Percentiles rank a stretch among this genome's conserved stretches.
Evolutionary conservation across 208 protist species (phyloP).

Genomic region (Trypanosoma congolense): DNA sequence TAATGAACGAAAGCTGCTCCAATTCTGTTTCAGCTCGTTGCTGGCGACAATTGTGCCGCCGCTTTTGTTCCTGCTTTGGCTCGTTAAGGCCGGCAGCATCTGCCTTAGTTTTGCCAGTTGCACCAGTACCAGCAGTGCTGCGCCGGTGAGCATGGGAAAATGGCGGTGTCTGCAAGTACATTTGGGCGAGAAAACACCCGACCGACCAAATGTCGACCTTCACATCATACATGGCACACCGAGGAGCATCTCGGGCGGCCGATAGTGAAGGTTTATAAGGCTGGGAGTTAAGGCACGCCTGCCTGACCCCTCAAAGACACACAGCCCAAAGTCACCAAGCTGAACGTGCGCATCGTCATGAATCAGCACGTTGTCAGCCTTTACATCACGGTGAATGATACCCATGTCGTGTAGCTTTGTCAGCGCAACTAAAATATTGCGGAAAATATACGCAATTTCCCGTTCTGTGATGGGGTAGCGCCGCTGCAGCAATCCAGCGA

Average conservation of each 20-base stretch:
- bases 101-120: background rate
- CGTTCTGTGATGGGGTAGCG: conserved; percentile 51
- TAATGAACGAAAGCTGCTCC: conserved; percentile 68
- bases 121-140: conserved; percentile 11
- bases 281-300: conserved; percentile 69
- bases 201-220: conserved; percentile 93
- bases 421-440: conserved; percentile 48
- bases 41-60: background rate
- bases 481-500: conserved; percentile 60
- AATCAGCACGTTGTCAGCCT: conserved; percentile 85
- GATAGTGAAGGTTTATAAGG: conserved; percentile 94
- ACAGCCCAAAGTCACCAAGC: conserved; percentile 84
- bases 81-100: too few species aligned
- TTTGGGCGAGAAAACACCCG: conserved; percentile 94
- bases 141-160: conserved; percentile 44
- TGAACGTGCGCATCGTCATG: conserved; percentile 52
- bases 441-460: conserved; percentile 79
- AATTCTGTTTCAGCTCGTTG: background rate
- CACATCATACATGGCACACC: conserved; percentile 76
- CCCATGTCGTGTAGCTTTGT: conserved; percentile 76
- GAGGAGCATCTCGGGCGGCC: conserved; percentile 94
- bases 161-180: conserved; percentile 84
- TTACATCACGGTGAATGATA: conserved; percentile 91
- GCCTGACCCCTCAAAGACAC: conserved; percentile 45
- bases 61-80: conserved; percentile 30